phyloP scores from a whole-genome alignment of 345 rosid genomes.

The Euclidium syriacum region DNA sequence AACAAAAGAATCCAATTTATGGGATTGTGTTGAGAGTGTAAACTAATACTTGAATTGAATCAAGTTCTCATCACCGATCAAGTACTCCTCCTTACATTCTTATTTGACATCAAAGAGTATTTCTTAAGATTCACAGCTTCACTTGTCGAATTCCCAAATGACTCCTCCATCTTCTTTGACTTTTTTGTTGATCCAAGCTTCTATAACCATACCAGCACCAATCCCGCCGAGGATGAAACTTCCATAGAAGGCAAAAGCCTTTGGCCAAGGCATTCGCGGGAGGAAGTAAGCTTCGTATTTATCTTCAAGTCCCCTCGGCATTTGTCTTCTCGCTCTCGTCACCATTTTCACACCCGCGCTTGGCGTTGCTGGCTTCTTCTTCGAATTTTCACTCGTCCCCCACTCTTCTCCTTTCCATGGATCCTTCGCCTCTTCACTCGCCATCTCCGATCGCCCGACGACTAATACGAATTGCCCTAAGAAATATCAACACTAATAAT shows the following conservation, averaged over 20 bases:
- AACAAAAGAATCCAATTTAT: neutral
- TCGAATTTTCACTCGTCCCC: constrained; percentile 60
- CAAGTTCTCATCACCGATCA: too few species aligned
- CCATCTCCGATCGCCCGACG: constrained; percentile 37
- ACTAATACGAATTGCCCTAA: neutral
- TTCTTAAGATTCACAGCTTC: too few species aligned
- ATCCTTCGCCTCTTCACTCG: constrained; percentile 55
- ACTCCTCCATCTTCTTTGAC: constrained; percentile 47
- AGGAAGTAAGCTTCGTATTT: constrained; percentile 90
- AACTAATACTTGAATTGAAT: neutral
- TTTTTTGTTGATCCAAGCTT: constrained; percentile 84
- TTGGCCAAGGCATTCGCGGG: constrained; percentile 59
- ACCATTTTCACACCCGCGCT: constrained; percentile 39
- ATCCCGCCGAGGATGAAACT: constrained; percentile 79
- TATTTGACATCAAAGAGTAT: too few species aligned
- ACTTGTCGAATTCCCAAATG: constrained; percentile 33
- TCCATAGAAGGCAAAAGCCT: constrained; percentile 64
- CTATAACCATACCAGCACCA: constrained; percentile 84
- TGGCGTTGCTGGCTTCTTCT: constrained; percentile 69
- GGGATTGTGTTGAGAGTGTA: neutral
- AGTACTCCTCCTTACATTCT: too few species aligned
- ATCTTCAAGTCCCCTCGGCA: constrained; percentile 73
- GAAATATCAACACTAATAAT: neutral
- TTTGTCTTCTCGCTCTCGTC: constrained; percentile 51
- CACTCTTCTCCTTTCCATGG: constrained; percentile 91